Percentiles rank a stretch among this genome's conserved stretches.
These are phyloP conservation scores for Myrmaecium sp. DNA, from an alignment of 2,329 filamentous ascomycete genomes.

Conservation along the genomic window DNA sequence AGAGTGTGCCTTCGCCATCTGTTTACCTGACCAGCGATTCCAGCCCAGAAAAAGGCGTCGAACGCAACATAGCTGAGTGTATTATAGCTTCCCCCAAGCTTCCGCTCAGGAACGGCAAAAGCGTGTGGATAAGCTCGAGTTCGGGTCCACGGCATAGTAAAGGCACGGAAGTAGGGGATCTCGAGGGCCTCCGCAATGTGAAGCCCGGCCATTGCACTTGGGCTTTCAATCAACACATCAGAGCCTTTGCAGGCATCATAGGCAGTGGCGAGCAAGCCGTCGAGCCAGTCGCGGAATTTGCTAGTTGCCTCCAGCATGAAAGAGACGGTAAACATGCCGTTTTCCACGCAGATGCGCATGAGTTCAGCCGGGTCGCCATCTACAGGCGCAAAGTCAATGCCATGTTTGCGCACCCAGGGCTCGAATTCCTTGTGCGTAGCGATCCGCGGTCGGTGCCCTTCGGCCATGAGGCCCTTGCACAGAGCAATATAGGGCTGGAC, in stretches of 20 bases:
- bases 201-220: conserved; percentile 92
- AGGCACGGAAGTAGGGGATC: conserved; percentile 92
- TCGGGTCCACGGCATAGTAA: conserved; percentile 97
- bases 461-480: conserved; percentile 74
- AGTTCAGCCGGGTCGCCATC: conserved; percentile 85
- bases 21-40: conserved; percentile 81
- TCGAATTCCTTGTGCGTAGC: conserved; percentile 87
- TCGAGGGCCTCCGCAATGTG: conserved; percentile 87
- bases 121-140: conserved; percentile 93
- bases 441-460: conserved; percentile 75
- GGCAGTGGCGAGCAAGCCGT: conserved; percentile 66
- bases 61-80: conserved; percentile 93
- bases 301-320: conserved; percentile 69
- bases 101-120: conserved; percentile 81
- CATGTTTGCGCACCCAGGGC: conserved; percentile 76
- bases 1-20: conserved; percentile 74
- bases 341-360: conserved; percentile 90
- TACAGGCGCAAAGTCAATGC: conserved; percentile 79
- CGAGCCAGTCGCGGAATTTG: conserved; percentile 80
- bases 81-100: conserved; percentile 91
- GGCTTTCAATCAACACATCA: conserved; percentile 85
- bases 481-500: conserved; percentile 96
- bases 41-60: conserved; percentile 92
- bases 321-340: conserved; percentile 88
- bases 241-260: conserved; percentile 73